Evolutionary conservation across 2,329 filamentous ascomycete genomes (phyloP), one percentile per base, ranked within the genome.

Genomic region (Mycosphaerella sp.): DNA sequence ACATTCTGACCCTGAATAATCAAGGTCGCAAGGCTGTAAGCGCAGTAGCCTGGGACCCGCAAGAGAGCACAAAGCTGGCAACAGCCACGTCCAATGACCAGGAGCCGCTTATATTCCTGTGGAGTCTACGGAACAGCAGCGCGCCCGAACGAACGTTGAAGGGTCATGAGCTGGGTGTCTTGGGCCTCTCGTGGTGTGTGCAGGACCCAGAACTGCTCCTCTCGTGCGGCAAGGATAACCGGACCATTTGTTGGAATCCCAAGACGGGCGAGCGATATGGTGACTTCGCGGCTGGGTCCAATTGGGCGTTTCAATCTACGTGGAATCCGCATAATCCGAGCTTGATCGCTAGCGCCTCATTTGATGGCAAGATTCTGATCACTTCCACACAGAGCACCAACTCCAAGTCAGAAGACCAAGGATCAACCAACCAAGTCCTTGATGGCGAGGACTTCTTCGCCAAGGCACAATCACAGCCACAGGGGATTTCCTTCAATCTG

Each of bases 401-500:
- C 69, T 81, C 85, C 9, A 82, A 87, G 54, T 78, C 80, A 3
- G 67, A 70, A n/a, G 79, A 85, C 1, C 83, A 90, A 69, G 73
- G 75, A 5, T 79, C 84, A 9, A 83, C 88, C 64, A 65, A 62
- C 45, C 78, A 82, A 64, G 83, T 83, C 49, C 74, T 93, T 32
- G 89, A 96, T 66, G 91, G 87, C 45, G 93, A 95, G 67, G 93
- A 97, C 67, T 98, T 98, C 77, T 98, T 98, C 67, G 87, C 88
- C 11, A 91, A 89, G 59, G 92, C 91, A 9, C 91, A 95, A 70
- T 88, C 85, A 6, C 89, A 96, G 66, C 89, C 92, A 2, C 91
- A 96, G 70, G 87, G 85, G 21, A 87, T 88, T 26, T 90, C 88
- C 2, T 98, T 97, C 76, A 89, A 89, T 2, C 77, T 98, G 43